Base-by-base conservation (phyloP, 2,329 filamentous ascomycete genomes). In the Beauveria medogensis region DNA sequence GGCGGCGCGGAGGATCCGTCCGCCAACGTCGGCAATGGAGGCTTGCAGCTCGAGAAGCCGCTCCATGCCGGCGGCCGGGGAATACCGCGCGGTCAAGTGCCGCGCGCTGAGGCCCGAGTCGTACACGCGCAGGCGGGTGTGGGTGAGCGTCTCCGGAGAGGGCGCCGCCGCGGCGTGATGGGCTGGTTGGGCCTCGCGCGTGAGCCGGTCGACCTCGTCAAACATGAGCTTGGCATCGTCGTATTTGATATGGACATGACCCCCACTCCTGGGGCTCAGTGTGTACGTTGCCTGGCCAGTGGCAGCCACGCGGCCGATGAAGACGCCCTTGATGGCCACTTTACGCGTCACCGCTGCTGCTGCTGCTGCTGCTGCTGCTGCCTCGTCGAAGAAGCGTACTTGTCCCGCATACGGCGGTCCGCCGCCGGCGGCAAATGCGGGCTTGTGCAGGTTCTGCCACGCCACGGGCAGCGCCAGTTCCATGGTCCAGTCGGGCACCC, bases 401-500 rank as follows among this genome's bases (percentile, higher is more conserved):
- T 66, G 24, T 1, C 22, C 1, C 1, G 30, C 30, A 12, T 12
- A 5, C 10, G 10, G 30, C 30, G 30, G 30, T 34, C 30, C 30
- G 30, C 66, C 69, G 3, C 71, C 71, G 2, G 71, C 70, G 0
- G 58, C 50, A 41, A 69, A 70, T 0, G 60, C 54, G 6, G 70
- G 64, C 16, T 67, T 26, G 46, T 63, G 60, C 44, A 70, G 34
- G 1, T 55, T 58, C 3, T 59, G n/a, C 48, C 73, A 73, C 1
- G 67, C 65, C 6, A 65, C 52, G 1, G 72, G 70, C 7, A 67
- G 59, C 3, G 28, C 46, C 18, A 74, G 63, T n/a, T 65, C 30
- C 68, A 68, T 69, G 1, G 69, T 66, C 71, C 71, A 73, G 61
- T 74, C 71, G 7, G 71, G 70, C 3, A 69, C 70, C 72, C 72